Base-by-base conservation (phyloP, 2,329 filamentous ascomycete species). In the Thielaviopsis musarum region DNA sequence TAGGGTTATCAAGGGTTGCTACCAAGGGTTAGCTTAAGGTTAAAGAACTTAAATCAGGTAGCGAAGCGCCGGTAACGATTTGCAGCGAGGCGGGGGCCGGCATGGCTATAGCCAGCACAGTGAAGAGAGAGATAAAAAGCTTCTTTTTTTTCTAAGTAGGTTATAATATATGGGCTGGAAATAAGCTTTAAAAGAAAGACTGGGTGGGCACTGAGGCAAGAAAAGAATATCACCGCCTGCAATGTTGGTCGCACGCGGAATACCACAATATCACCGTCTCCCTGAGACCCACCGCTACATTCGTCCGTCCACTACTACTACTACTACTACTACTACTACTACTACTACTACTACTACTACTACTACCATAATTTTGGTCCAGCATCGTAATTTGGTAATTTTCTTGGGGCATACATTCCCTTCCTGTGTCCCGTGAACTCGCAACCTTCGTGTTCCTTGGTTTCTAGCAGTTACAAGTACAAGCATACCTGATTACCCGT, bases 41-140 rank as follows among this genome's bases (percentile, higher is more conserved):
- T 17, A 21, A 5, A 52, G 21, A 4, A 63, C 70, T 58, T 63
- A 74, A 72, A 10, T 72, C 70, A 5, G 74, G 76, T 73, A 74
- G 76, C 15, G 74, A 76, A 2, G 67, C 74, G 3, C 74, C 75
- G 0, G 75, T 70, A 0, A 76, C 69, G 7, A 75, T 61, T 51
- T 74, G 70, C 6, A 72, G 59, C 4, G 66, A 68, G 1, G 65
- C 69, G 45, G 41, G 57, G 56, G 10, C 60, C 49, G 21, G 57
- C 45, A 24, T 26, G 54, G 61, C 34, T n/a, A 34, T 49, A 28
- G 41, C 26, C 34, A 54, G n/a, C n/a, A 59, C 28, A 48, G 52
- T 21, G n/a, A 26, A 19, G 26, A 45, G 21, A 19, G 34, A 57
- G 17, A 10, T 56, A 17, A 52, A 57, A n/a, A 60, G 26, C 54